These are phyloP conservation scores for Citrus cavaleriei DNA, from an alignment of 345 rosid genomes.

Conservation along the genomic window DNA sequence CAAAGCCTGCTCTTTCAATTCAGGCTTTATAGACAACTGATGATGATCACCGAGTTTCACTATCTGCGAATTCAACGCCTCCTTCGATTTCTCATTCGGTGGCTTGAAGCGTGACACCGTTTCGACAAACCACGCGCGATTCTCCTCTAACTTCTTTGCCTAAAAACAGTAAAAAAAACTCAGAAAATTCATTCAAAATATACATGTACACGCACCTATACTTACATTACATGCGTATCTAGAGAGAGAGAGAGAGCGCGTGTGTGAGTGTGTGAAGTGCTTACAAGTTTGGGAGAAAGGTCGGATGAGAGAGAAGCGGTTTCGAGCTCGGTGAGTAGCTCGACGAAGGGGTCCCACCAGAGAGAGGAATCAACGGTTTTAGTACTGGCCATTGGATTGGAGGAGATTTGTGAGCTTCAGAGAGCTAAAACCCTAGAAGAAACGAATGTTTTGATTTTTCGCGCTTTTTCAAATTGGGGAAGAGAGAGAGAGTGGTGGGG, in stretches of 20 bases:
- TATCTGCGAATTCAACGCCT: slow-evolving; percentile 58
- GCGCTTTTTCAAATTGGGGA: slow-evolving; percentile 8
- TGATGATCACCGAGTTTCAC: slow-evolving; percentile 61
- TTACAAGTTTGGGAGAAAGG: slow-evolving; percentile 53
- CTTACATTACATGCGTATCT: background rate
- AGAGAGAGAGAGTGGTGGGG: background rate
- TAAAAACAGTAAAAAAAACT: slow-evolving; percentile 13
- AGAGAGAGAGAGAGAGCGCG: background rate
- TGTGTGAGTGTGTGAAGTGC: background rate
- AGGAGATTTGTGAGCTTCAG: background rate
- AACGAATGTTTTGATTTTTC: slow-evolving; percentile 2
- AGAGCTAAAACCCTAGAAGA: slow-evolving; percentile 43
- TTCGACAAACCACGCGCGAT: slow-evolving; percentile 65
- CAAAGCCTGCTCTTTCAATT: slow-evolving; percentile 63
- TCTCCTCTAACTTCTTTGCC: slow-evolving; percentile 72
- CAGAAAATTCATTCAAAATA: background rate
- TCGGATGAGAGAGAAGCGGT: slow-evolving; percentile 50
- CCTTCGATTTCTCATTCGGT: slow-evolving; percentile 64
- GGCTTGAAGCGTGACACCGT: slow-evolving; percentile 54
- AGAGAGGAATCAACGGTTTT: slow-evolving; percentile 61
- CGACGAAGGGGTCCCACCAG: slow-evolving; percentile 81
- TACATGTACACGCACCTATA: background rate
- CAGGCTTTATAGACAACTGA: slow-evolving; percentile 51
- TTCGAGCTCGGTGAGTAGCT: slow-evolving; percentile 67
- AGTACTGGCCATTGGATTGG: slow-evolving; percentile 49